Evolutionary conservation across 148 eudicot genomes (phyloP), one percentile per base, ranked within the genome.

Genomic region (Polygonum aviculare): DNA sequence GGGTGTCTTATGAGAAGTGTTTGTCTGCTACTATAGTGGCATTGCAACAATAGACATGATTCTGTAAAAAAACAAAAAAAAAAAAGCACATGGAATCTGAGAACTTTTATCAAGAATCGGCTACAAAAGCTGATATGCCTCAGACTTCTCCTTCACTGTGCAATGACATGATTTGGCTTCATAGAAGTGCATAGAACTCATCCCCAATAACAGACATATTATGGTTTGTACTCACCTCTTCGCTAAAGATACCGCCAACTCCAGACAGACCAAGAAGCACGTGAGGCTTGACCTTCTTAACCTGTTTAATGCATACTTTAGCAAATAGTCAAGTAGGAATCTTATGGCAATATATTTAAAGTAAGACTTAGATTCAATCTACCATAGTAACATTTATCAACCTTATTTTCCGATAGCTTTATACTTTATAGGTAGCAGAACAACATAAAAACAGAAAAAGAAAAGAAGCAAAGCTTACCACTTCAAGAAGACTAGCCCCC

Each of bases 261-360:
- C 99, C 99, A 74, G 99, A 95, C 82, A 95, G 84, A 80, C 99
- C 99, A 83, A 93, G 94, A 83, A 95, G 94, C 81, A 95, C 98
- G 78, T 95, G 89, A 55, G 98, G 99, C 87, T 95, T 95, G 76
- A 93, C 97, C 83, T 93, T 93, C 44, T 80, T 90, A 72, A 95
- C 98, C 98, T 93, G 88, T 71, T 82, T 16, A 48, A 63, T 18
- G 41, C 31, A 18, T 70, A 74, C 44, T 36, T 52, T 67, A 44
- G 75, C 77, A 78, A 78, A 78, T 72, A 79, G 75, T 2, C 60
- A 21, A 7, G 6, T 18, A 54, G n/a, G 41, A 69, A 41, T 62
- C 57, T 74, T 33, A 38, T 51, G 1, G 31, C 52, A 75, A 57
- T 57, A 57, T 57, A 8, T 31, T 22, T 22, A 22, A 12, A 22